Evolutionary conservation across 2,329 filamentous ascomycete species (phyloP), one percentile per base, ranked within the genome.

Genomic region (Curvularia sp.): DNA sequence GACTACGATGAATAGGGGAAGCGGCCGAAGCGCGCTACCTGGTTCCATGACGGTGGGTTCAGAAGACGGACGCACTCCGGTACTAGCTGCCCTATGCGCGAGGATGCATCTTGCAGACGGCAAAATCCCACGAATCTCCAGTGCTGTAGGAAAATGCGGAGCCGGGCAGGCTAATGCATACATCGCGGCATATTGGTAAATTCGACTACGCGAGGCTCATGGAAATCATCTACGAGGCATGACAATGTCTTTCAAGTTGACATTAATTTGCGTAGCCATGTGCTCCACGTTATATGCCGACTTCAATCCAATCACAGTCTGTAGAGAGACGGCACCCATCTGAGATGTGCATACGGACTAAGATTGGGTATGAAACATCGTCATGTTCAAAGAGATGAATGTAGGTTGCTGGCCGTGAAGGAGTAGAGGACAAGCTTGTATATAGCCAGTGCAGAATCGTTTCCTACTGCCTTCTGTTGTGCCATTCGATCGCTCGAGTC

Each of bases 81-180:
- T 32, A 49, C 3, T 46, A 45, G 28, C 23, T 39, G 32, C 46
- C 42, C 18, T 30, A 39, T 42, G 55, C 47, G 41, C 23, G 23
- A 19, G 10, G 27, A 39, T 51, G 23, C 41, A 42, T 13, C 25
- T 42, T 1, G 49, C 30, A 23, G n/a, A 12, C 5, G 19, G 46
- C 41, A 43, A 32, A 39, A 30, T 57, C 49, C 55, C 55, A 57
- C 55, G 55, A 57, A 57, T 57, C 55, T 48, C 27, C 43, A 36
- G 36, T 30, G 32, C 38, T 39, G 28, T 53, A 38, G 19, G 21
- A 46, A 34, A 43, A 27, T 41, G 12, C 43, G 39, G 51, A 27
- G 55, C 46, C 39, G 55, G 45, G 23, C 19, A 3, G 41, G 28
- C 55, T 57, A 49, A 53, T 48, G 30, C 43, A 47, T 39, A 4